Percentiles rank a stretch among this genome's conserved stretches.
These are phyloP conservation scores for Dendrostoma leiphaemia DNA, from an alignment of 2,329 filamentous ascomycete genomes.

Conservation along the genomic window DNA sequence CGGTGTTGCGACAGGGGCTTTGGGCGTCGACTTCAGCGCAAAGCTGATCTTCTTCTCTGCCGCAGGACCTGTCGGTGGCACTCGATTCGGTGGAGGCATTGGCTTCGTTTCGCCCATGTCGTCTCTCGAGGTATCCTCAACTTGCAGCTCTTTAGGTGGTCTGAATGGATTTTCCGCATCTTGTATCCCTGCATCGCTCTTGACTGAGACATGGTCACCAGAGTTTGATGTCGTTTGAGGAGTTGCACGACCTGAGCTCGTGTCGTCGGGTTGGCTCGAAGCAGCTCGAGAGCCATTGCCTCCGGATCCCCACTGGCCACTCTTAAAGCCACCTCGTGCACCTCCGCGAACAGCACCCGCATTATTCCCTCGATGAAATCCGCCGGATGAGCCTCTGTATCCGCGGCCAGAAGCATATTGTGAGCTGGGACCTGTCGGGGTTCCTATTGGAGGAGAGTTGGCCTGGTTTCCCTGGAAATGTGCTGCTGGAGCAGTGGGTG, in stretches of 20 bases:
- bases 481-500: constrained; percentile 44
- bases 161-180: constrained; percentile 61
- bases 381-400: constrained; percentile 46
- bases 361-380: constrained; percentile 58
- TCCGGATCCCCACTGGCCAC: constrained; percentile 66
- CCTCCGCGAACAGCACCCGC: constrained; percentile 49
- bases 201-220: constrained; percentile 10
- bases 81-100: constrained; percentile 54
- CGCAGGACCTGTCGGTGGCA: constrained; percentile 52
- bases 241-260: constrained; percentile 24
- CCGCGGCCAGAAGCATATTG: constrained; percentile 47
- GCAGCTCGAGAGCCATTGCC: constrained; percentile 33
- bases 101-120: constrained; percentile 45
- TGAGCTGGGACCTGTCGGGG: constrained; percentile 56
- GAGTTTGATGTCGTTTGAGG: constrained; percentile 19
- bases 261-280: constrained; percentile 28
- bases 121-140: constrained; percentile 59
- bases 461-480: constrained; percentile 50
- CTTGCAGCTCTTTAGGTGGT: constrained; percentile 62
- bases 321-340: constrained; percentile 63
- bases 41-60: constrained; percentile 79
- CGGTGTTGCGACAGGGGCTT: constrained; percentile 53
- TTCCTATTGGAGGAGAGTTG: constrained; percentile 52
- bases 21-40: constrained; percentile 77
- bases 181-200: constrained; percentile 35